Conservation (phyloP, 441 rosid genomes). For the Sinapis alba region DNA sequence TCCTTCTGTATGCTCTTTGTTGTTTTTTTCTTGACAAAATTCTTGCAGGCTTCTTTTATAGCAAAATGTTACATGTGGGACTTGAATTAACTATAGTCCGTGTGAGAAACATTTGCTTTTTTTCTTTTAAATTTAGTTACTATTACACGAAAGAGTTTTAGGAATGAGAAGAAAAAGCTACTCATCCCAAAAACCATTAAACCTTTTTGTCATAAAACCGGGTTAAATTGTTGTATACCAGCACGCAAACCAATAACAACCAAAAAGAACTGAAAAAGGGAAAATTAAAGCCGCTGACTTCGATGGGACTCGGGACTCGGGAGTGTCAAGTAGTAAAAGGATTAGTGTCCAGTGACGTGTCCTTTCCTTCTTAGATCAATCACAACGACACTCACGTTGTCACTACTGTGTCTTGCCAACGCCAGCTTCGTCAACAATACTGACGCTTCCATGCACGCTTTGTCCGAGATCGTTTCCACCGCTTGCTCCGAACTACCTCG, state of each 20-base stretch:
- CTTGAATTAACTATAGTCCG: neutral
- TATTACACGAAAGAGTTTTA: slow-evolving; percentile 3
- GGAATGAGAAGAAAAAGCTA: neutral
- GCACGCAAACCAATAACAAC: slow-evolving; percentile 8
- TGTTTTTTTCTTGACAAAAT: neutral
- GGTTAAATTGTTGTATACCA: slow-evolving; percentile 5
- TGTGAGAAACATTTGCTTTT: neutral
- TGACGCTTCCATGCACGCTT: slow-evolving; percentile 76
- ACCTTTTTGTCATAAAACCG: neutral
- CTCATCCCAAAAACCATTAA: neutral
- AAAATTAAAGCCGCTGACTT: slow-evolving; percentile 1
- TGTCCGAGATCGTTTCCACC: slow-evolving; percentile 40
- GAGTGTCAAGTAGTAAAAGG: slow-evolving; percentile 1
- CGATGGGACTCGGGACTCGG: neutral
- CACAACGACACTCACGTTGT: slow-evolving; percentile 80
- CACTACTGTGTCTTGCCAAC: slow-evolving; percentile 61
- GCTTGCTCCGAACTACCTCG: slow-evolving; percentile 47
- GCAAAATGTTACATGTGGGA: neutral
- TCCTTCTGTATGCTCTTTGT: neutral
- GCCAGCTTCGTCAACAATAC: slow-evolving; percentile 73
- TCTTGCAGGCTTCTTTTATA: too few species aligned
- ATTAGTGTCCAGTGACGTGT: slow-evolving; percentile 37
- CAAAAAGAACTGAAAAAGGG: neutral
- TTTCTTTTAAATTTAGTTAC: neutral
- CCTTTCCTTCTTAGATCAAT: slow-evolving; percentile 64